These are phyloP conservation scores for Knoxia roxburghii DNA, from an alignment of 257 asterid species.

Conservation along the genomic window DNA sequence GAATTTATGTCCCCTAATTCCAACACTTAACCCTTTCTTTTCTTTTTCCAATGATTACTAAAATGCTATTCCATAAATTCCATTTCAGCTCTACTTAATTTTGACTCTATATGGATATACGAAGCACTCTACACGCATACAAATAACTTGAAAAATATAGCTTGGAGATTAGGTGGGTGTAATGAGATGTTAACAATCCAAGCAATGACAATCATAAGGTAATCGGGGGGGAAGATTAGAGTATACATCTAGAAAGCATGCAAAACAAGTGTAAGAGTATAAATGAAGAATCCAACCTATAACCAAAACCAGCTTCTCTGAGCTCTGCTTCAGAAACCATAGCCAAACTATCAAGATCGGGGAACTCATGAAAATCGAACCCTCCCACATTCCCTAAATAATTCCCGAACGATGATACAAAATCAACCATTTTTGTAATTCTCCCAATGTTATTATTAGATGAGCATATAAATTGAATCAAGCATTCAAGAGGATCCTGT, in stretches of 20 bases:
- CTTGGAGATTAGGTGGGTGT: no score
- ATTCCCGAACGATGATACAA: slow-evolving; percentile 61
- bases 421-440: slow-evolving; percentile 89
- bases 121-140: no score
- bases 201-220: neutral
- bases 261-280: neutral
- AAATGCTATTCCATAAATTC: no score
- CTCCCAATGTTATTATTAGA: slow-evolving; percentile 84
- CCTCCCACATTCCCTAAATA: slow-evolving; percentile 73
- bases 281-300: slow-evolving; percentile 45
- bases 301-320: slow-evolving; percentile 91
- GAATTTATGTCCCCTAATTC: no score
- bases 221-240: neutral
- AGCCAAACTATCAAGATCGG: slow-evolving; percentile 54
- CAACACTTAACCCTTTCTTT: no score
- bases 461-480: slow-evolving; percentile 88
- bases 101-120: no score
- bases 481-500: slow-evolving; percentile 92
- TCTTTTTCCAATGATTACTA: no score
- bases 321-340: slow-evolving; percentile 66
- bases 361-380: slow-evolving; percentile 65
- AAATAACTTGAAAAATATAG: no score
- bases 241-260: neutral
- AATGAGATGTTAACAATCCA: neutral
- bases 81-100: no score